phyloP scores from a whole-genome alignment of 805 yeast genomes.

The Zygoascus ofunaensis region DNA sequence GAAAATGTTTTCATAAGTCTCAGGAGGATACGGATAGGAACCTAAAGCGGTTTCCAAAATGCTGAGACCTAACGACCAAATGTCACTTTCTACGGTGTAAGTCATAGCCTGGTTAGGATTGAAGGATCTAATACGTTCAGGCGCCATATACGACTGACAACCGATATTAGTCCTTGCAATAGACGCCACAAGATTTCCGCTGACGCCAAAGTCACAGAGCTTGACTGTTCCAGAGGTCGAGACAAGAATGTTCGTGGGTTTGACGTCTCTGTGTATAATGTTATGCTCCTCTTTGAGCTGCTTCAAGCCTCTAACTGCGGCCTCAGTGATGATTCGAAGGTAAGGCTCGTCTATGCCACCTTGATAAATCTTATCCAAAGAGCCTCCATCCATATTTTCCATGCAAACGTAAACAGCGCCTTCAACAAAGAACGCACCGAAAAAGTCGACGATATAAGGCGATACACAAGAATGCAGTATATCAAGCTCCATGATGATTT shows the following conservation, averaged over 20 bases:
- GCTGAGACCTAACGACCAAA: slow-evolving; percentile 89
- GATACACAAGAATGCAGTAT: slow-evolving; percentile 85
- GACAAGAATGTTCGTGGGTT: slow-evolving; percentile 88
- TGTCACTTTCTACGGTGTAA: slow-evolving; percentile 88
- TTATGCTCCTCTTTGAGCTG: slow-evolving; percentile 83
- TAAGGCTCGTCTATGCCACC: slow-evolving; percentile 71
- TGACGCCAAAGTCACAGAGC: slow-evolving; percentile 92
- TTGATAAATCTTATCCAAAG: slow-evolving; percentile 76
- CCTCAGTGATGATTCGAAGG: slow-evolving; percentile 68
- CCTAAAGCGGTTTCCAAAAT: slow-evolving; percentile 90
- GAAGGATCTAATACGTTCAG: slow-evolving; percentile 75
- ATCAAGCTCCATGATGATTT: slow-evolving; percentile 92
- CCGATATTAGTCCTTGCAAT: slow-evolving; percentile 94
- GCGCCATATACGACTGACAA: slow-evolving; percentile 98
- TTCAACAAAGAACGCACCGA: slow-evolving; percentile 95
- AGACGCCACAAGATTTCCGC: slow-evolving; percentile 90
- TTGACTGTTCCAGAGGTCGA: slow-evolving; percentile 80
- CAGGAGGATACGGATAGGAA: slow-evolving; percentile 92
- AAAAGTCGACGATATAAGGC: slow-evolving; percentile 88
- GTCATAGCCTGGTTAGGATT: slow-evolving; percentile 19
- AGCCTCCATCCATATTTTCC: slow-evolving; percentile 96
- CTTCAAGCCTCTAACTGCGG: slow-evolving; percentile 72
- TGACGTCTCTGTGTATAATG: slow-evolving; percentile 92
- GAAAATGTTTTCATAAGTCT: slow-evolving; percentile 80
- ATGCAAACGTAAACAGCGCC: slow-evolving; percentile 98